These are phyloP conservation scores for Camillea tinctor DNA, from an alignment of 2,329 filamentous ascomycete species.

Conservation along the genomic window DNA sequence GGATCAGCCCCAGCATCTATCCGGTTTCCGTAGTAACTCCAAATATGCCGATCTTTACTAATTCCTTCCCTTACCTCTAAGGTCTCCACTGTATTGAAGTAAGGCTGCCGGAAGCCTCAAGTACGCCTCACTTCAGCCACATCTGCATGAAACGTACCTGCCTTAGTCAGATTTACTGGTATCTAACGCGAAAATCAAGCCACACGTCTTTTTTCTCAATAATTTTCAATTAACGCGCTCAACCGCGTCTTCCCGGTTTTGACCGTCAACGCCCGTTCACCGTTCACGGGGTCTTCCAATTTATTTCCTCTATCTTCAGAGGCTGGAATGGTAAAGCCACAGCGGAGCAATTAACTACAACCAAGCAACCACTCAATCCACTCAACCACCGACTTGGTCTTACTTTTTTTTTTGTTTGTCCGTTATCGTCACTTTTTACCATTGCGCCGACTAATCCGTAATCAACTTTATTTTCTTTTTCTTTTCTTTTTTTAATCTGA, in stretches of 20 bases:
- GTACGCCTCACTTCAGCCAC: slow-evolving; percentile 7
- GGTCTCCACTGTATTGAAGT: not conserved
- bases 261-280: too few relatives aligned
- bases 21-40: slow-evolving; percentile 21
- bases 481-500: too few relatives aligned
- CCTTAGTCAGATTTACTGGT: not conserved
- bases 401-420: too few relatives aligned
- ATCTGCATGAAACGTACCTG: not conserved
- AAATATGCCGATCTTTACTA: not conserved
- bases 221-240: slow-evolving; percentile 33
- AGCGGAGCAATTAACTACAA: slow-evolving; percentile 10
- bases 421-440: not conserved
- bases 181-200: slow-evolving; percentile 13
- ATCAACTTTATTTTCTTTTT: too few relatives aligned
- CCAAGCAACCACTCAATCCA: slow-evolving; percentile 7
- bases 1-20: not conserved
- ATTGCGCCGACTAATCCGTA: not conserved
- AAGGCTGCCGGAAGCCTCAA: too few relatives aligned
- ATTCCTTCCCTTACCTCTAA: not conserved
- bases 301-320: too few relatives aligned
- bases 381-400: too few relatives aligned
- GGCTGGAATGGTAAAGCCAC: not conserved
- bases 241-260: slow-evolving; percentile 11
- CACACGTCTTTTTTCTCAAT: slow-evolving; percentile 12
- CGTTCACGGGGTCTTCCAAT: too few relatives aligned